Evolutionary conservation across 78 protist species (phyloP).

Genomic region (Bodo saltans): DNA sequence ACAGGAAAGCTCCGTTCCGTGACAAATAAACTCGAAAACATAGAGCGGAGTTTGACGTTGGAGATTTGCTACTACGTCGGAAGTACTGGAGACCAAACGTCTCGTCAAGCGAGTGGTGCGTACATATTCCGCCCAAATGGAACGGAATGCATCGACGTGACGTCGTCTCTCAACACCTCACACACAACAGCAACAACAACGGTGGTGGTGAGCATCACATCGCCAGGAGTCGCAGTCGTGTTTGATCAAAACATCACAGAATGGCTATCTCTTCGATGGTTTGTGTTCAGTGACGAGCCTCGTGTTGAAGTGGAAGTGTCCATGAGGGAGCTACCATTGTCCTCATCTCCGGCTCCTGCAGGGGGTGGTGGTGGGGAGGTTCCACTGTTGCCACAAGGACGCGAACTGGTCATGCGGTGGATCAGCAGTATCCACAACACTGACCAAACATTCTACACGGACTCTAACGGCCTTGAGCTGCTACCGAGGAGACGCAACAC

Average conservation of each 20-base stretch:
- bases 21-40: constrained; percentile 19
- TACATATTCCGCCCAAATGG: constrained; percentile 80
- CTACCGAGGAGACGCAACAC: constrained; percentile 44
- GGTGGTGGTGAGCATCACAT: neutral
- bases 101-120: constrained; percentile 72
- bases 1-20: constrained; percentile 39
- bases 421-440: constrained; percentile 42
- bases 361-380: constrained; percentile 16
- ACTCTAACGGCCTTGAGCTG: constrained; percentile 82
- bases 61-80: constrained; percentile 35
- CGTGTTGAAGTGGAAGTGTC: too few species aligned
- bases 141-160: too few species aligned
- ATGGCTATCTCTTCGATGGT: too few species aligned
- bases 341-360: too few species aligned
- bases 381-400: constrained; percentile 39
- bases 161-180: neutral
- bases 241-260: neutral
- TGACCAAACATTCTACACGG: constrained; percentile 54
- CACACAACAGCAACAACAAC: constrained; percentile 1
- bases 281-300: too few species aligned
- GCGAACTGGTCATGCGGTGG: constrained; percentile 61
- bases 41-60: neutral
- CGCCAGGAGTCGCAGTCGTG: neutral
- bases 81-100: neutral
- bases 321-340: too few species aligned